Conservation (phyloP, 768 basidiomycete species). For the Russula sp. region DNA sequence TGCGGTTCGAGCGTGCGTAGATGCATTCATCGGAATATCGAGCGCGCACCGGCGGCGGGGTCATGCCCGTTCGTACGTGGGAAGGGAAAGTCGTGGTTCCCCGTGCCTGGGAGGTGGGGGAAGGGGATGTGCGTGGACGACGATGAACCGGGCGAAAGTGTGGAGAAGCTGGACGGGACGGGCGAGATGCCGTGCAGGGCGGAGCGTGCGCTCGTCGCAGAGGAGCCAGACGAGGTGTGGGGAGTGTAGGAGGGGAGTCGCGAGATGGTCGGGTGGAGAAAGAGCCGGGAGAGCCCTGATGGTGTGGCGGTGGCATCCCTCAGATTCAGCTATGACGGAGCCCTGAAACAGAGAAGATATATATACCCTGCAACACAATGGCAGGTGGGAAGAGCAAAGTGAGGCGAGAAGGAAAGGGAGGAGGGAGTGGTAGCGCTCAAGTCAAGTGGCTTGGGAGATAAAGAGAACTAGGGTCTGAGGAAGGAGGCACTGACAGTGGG, state of each 20-base stretch:
- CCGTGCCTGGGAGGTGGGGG: slow-evolving; percentile 20
- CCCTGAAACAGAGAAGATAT: no score
- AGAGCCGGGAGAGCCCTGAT: slow-evolving; percentile 45
- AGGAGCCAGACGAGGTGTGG: slow-evolving; percentile 38
- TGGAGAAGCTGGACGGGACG: slow-evolving; percentile 40
- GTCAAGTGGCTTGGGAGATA: no score
- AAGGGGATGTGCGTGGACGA: slow-evolving; percentile 49
- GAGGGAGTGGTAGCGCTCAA: no score
- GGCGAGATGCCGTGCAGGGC: slow-evolving; percentile 46
- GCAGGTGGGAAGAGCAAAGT: no score
- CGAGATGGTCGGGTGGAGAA: slow-evolving; percentile 69
- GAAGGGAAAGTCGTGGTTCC: slow-evolving; percentile 26
- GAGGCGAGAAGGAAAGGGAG: no score
- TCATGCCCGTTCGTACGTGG: slow-evolving; percentile 22
- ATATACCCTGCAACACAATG: no score
- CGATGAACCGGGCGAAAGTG: slow-evolving; percentile 57
- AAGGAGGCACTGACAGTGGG: no score
- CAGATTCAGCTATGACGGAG: no score
- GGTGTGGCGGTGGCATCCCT: slow-evolving; percentile 34
- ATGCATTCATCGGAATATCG: slow-evolving; percentile 73
- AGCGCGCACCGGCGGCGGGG: slow-evolving; percentile 33
- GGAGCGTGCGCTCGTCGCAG: slow-evolving; percentile 38
- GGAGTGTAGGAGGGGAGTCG: slow-evolving; percentile 67
- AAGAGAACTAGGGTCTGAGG: no score
- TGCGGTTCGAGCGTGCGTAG: slow-evolving; percentile 54